These are phyloP conservation scores for Colletotrichum sp. DNA, from an alignment of 2,329 filamentous ascomycete genomes.

Conservation along the genomic window DNA sequence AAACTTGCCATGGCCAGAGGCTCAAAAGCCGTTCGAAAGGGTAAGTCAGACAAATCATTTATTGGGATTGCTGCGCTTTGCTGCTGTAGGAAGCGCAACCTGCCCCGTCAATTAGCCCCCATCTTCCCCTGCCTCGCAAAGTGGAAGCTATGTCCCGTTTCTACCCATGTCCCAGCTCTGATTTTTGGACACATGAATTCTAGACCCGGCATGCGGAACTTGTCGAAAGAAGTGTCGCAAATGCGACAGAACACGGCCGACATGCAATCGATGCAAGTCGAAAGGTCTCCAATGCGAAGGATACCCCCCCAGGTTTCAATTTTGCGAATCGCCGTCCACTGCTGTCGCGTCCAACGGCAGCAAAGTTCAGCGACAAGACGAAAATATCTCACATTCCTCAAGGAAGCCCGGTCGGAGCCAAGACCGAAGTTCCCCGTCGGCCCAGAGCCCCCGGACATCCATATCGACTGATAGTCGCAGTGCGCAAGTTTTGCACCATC, in stretches of 20 bases:
- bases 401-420: neutral
- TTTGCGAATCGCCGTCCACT: constrained; percentile 24
- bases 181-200: neutral
- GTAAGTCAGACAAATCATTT: neutral
- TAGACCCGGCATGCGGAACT: constrained; percentile 34
- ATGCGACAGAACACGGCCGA: constrained; percentile 31
- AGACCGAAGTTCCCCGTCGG: neutral
- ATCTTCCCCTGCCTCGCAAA: neutral
- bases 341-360: constrained; percentile 12
- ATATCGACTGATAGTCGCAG: neutral
- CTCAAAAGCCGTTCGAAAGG: constrained; percentile 11
- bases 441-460: neutral
- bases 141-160: neutral
- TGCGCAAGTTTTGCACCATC: neutral
- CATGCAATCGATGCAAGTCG: constrained; percentile 30
- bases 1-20: neutral
- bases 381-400: neutral
- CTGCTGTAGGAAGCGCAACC: too few relatives aligned
- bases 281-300: constrained; percentile 35
- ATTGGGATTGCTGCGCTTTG: neutral
- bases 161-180: neutral
- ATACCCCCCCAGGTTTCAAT: constrained; percentile 33
- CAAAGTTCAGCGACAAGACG: neutral
- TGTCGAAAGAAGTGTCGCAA: constrained; percentile 37
- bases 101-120: neutral